Conservation (phyloP, 2,329 filamentous ascomycete species). For the Trichoderma cornu-damae region DNA sequence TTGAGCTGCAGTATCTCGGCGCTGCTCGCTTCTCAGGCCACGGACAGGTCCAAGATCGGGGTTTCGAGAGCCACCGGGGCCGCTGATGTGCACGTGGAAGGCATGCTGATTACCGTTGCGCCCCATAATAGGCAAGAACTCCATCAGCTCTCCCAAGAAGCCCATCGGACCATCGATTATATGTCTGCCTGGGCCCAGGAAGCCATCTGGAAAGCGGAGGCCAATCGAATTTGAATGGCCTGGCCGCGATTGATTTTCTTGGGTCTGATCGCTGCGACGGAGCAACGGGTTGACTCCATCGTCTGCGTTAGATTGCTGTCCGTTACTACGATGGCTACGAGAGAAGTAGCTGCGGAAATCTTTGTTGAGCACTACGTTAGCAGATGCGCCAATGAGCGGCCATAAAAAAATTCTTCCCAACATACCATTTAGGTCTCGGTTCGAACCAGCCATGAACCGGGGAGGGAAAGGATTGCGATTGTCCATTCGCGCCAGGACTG, state of each 20-base stretch:
- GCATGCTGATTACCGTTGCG: conserved; percentile 45
- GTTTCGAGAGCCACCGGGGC: conserved; percentile 40
- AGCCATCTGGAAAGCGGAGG: conserved; percentile 42
- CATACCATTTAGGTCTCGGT: conserved; percentile 50
- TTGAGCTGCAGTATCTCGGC: conserved; percentile 43
- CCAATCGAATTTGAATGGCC: conserved; percentile 51
- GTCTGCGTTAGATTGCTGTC: conserved; percentile 56
- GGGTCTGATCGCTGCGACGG: conserved; percentile 51
- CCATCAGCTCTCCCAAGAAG: conserved; percentile 52
- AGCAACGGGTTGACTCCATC: conserved; percentile 86
- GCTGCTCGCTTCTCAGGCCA: conserved; percentile 43
- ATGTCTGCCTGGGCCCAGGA: conserved; percentile 39
- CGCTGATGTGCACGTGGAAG: conserved; percentile 56
- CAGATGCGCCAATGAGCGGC: background rate
- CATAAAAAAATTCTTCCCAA: conserved; percentile 17
- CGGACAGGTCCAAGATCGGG: conserved; percentile 45
- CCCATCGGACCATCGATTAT: conserved; percentile 48
- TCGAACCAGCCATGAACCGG: conserved; percentile 48
- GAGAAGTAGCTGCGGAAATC: conserved; percentile 49
- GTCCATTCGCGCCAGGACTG: conserved; percentile 32
- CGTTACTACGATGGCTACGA: conserved; percentile 49
- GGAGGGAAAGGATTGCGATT: conserved; percentile 57
- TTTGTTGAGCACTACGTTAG: conserved; percentile 23
- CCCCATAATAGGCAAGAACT: conserved; percentile 46
- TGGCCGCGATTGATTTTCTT: conserved; percentile 46